A percentile compares a stretch with the other conserved stretches of the same genome.
Evolutionary conservation across 441 rosid genomes (phyloP).

Genomic region (Erodium texanum): DNA sequence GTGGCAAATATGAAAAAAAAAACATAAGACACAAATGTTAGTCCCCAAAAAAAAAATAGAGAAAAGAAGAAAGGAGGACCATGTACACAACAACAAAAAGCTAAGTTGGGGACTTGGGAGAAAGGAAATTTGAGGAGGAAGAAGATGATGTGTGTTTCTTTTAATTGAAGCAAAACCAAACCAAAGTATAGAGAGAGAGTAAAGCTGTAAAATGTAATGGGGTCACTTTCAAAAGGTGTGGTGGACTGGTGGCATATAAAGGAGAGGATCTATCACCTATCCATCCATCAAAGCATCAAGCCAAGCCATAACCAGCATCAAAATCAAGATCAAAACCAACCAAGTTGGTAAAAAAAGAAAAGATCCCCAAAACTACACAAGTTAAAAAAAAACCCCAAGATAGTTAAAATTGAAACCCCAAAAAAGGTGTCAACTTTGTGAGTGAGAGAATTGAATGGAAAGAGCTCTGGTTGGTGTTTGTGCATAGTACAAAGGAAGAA

Average conservation of each 20-base stretch:
- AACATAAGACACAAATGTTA: not conserved
- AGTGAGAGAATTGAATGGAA: not conserved
- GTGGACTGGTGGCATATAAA: slow-evolving; percentile 21
- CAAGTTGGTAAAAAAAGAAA: not conserved
- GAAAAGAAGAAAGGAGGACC: not conserved
- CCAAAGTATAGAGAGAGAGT: slow-evolving; percentile 10
- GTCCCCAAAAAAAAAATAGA: not conserved
- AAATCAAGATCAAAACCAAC: not conserved
- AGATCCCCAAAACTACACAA: not conserved
- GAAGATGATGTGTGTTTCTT: slow-evolving; percentile 28
- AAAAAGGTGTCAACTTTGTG: not conserved
- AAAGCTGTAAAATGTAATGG: slow-evolving; percentile 14
- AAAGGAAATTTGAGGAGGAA: slow-evolving; percentile 14
- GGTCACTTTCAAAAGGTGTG: slow-evolving; percentile 38
- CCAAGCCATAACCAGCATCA: too few relatives aligned
- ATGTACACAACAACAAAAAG: slow-evolving; percentile 16
- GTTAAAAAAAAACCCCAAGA: not conserved
- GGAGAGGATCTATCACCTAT: slow-evolving; percentile 19
- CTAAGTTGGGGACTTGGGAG: slow-evolving; percentile 7
- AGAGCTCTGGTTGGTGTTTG: not conserved
- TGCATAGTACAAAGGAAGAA: slow-evolving; percentile 21
- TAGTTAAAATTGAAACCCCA: not conserved
- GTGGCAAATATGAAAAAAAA: not conserved
- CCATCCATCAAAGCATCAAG: slow-evolving; percentile 15
- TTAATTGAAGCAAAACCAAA: slow-evolving; percentile 30